A percentile compares a stretch with the other conserved stretches of the same genome.
These are phyloP conservation scores for Amborella trichopoda DNA, from an alignment of 164 flowering plant genomes.

Conservation along the genomic window DNA sequence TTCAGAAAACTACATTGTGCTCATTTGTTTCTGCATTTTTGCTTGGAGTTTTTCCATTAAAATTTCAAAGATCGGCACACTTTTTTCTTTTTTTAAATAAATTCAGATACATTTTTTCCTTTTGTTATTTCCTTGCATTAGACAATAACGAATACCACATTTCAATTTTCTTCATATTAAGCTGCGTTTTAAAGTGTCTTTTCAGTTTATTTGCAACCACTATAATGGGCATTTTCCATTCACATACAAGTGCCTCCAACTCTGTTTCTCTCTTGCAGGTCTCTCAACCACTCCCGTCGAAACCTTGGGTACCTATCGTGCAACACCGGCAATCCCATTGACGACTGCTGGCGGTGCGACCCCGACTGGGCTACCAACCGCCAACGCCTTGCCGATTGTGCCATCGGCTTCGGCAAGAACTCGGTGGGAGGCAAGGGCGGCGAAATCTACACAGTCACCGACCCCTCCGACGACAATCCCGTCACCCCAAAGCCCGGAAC, in stretches of 20 bases:
- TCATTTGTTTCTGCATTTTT: not conserved
- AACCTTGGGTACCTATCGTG: constrained; percentile 55
- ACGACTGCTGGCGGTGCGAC: constrained; percentile 91
- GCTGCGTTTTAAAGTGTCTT: not conserved
- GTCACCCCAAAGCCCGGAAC: constrained; percentile 80
- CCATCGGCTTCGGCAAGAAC: constrained; percentile 70
- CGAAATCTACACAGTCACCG: constrained; percentile 60
- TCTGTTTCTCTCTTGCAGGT: not conserved
- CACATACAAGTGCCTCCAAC: not conserved
- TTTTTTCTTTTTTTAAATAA: no score
- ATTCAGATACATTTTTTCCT: no score
- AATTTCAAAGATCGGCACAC: no score
- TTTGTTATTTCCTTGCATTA: not conserved
- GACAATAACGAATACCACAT: not conserved
- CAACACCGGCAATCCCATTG: constrained; percentile 74
- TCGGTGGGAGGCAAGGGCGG: constrained; percentile 69
- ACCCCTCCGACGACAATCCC: constrained; percentile 44
- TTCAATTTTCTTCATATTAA: not conserved
- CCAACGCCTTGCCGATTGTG: constrained; percentile 70
- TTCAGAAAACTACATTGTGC: not conserved
- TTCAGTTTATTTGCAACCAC: not conserved
- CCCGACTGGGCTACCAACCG: constrained; percentile 68
- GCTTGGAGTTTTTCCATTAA: no score
- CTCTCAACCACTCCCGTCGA: constrained; percentile 48
- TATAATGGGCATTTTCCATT: not conserved